These are phyloP conservation scores for Diaporthe vexans DNA, from an alignment of 2,329 filamentous ascomycete genomes.

Conservation along the genomic window DNA sequence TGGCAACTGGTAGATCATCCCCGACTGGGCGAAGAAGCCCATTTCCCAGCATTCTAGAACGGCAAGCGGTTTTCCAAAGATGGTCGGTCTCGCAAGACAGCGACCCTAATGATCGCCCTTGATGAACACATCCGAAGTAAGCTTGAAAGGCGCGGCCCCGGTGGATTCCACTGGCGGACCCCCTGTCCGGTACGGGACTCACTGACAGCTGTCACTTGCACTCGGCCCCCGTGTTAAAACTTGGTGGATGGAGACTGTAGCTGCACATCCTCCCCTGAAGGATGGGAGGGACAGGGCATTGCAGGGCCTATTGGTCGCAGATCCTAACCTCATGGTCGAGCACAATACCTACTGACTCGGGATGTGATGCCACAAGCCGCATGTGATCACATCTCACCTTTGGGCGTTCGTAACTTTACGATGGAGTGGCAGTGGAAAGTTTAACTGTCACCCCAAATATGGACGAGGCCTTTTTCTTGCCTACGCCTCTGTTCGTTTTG, in stretches of 20 bases:
- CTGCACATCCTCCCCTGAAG: slow-evolving; percentile 5
- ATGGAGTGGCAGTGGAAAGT: neutral
- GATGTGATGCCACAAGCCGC: slow-evolving; percentile 21
- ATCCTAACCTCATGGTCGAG: slow-evolving; percentile 20
- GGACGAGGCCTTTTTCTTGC: neutral
- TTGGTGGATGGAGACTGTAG: neutral
- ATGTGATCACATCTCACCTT: neutral
- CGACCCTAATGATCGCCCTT: slow-evolving; percentile 22
- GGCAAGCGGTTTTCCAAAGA: slow-evolving; percentile 4
- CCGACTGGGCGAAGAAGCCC: slow-evolving; percentile 5
- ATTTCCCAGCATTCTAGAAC: slow-evolving; percentile 22
- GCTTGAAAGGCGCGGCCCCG: slow-evolving; percentile 36
- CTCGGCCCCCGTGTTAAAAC: slow-evolving; percentile 22
- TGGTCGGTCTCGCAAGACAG: slow-evolving; percentile 7
- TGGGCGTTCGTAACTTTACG: neutral
- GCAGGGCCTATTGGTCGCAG: neutral
- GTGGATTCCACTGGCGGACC: slow-evolving; percentile 8
- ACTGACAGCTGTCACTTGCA: slow-evolving; percentile 41
- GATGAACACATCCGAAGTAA: slow-evolving; percentile 34
- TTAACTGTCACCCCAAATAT: neutral
- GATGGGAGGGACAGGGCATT: neutral
- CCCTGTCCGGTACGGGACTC: slow-evolving; percentile 33
- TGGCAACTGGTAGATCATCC: slow-evolving; percentile 16
- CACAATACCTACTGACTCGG: slow-evolving; percentile 32
- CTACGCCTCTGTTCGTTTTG: neutral